Conservation (phyloP, 2,329 filamentous ascomycete species). For the Talaromyces atroroseus region DNA sequence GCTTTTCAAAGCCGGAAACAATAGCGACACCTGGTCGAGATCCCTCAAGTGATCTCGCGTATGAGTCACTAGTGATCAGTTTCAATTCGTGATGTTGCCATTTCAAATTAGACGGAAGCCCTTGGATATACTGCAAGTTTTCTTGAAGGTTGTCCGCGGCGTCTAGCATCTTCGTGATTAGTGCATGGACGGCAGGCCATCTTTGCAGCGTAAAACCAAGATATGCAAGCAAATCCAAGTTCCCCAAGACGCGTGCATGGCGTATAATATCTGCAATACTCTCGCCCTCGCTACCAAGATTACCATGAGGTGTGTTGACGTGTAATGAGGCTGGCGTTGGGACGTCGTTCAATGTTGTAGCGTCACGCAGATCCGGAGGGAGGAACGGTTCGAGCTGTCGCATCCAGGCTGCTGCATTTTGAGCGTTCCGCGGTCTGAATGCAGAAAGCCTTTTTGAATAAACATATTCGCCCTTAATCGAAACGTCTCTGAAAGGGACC, state of each 20-base stretch:
- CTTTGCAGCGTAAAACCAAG: constrained; percentile 36
- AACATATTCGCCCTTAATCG: background rate
- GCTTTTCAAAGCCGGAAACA: background rate
- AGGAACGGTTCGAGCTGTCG: constrained; percentile 30
- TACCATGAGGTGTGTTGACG: background rate
- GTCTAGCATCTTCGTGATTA: constrained; percentile 37
- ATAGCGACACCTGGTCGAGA: background rate
- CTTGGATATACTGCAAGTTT: constrained; percentile 14
- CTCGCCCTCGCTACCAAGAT: constrained; percentile 21
- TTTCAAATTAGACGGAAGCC: constrained; percentile 25
- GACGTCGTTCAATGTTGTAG: constrained; percentile 8
- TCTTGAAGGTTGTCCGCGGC: constrained; percentile 24
- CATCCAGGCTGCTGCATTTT: constrained; percentile 30
- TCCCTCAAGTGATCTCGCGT: background rate
- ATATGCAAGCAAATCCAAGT: constrained; percentile 35
- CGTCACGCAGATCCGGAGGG: constrained; percentile 21
- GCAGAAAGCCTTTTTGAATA: background rate
- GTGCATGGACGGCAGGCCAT: constrained; percentile 36
- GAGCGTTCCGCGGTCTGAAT: constrained; percentile 13
- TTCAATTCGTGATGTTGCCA: constrained; percentile 25
- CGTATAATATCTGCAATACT: constrained; percentile 28
- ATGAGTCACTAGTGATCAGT: constrained; percentile 21
- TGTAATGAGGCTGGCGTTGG: background rate
- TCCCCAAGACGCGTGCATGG: constrained; percentile 22
- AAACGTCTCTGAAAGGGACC: background rate